Percentiles rank a stretch among this genome's conserved stretches.
Evolutionary conservation across 2,329 filamentous ascomycete species (phyloP).

Genomic region (Tolypocladium nubicola): DNA sequence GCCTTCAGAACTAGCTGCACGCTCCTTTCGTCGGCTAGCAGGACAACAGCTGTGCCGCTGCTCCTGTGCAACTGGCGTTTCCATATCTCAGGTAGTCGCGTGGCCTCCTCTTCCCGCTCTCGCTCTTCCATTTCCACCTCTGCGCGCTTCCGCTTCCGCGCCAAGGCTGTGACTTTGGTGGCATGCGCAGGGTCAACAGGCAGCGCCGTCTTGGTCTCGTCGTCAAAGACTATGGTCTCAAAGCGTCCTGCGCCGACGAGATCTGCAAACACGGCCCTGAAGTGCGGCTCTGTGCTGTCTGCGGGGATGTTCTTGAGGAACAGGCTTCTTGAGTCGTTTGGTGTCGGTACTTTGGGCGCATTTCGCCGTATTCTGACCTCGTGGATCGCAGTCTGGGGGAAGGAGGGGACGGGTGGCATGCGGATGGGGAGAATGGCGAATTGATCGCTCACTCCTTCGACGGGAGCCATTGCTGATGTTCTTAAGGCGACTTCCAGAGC

Average conservation of each 20-base stretch:
- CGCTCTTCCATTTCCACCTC: constrained; percentile 45
- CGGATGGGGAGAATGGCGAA: constrained; percentile 61
- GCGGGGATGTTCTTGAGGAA: constrained; percentile 86
- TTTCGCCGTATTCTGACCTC: constrained; percentile 82
- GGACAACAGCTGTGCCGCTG: constrained; percentile 68
- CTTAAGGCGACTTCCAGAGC: not conserved
- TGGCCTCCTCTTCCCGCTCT: constrained; percentile 44
- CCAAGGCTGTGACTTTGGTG: constrained; percentile 22
- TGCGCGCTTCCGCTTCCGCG: constrained; percentile 29
- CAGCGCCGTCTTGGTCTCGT: constrained; percentile 33
- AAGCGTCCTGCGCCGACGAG: constrained; percentile 71
- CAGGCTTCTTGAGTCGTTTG: constrained; percentile 65
- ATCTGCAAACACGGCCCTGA: constrained; percentile 63
- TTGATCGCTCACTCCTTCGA: constrained; percentile 29
- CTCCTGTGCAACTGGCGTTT: constrained; percentile 57
- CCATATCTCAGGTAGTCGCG: constrained; percentile 62
- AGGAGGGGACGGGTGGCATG: constrained; percentile 53
- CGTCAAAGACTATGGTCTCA: constrained; percentile 67
- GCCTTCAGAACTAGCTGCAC: constrained; percentile 69
- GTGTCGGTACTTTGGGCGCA: constrained; percentile 64
- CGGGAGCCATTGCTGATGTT: constrained; percentile 14
- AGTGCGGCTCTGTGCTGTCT: constrained; percentile 68
- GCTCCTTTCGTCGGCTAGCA: constrained; percentile 75
- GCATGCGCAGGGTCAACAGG: constrained; percentile 40
- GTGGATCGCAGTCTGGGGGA: constrained; percentile 55